Conservation (phyloP, 495 filamentous ascomycete genomes). For the Xylaria nigripes region DNA sequence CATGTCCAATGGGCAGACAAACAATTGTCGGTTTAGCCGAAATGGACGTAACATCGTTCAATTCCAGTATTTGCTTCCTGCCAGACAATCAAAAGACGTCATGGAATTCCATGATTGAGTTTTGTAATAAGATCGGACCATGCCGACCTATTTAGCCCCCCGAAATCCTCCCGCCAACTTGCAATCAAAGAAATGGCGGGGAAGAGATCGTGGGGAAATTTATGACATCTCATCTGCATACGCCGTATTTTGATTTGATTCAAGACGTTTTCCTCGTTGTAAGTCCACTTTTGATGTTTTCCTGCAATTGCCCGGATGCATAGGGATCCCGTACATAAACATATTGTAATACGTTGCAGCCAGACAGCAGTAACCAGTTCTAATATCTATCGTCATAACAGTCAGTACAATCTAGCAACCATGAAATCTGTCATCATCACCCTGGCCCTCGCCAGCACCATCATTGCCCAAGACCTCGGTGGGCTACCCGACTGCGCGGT, state of each 20-base stretch:
- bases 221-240: neutral
- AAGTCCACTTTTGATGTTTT: no score
- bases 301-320: no score
- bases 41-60: neutral
- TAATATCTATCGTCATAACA: neutral
- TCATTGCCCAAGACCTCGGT: conserved; percentile 33
- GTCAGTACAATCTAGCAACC: conserved; percentile 7
- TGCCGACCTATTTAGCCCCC: no score
- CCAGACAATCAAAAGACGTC: neutral
- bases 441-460: conserved; percentile 23
- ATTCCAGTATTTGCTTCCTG: neutral
- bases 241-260: no score
- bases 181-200: neutral
- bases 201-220: conserved; percentile 2
- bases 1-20: neutral
- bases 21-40: neutral
- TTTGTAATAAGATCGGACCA: no score
- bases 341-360: no score
- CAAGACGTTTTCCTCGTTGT: no score
- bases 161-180: neutral
- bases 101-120: neutral
- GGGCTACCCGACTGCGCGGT: conserved; percentile 50
- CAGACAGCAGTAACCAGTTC: no score
- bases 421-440: conserved; percentile 36
- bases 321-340: neutral